phyloP scores from a whole-genome alignment of 306 rosid species.

The Inga leiocalycina region DNA sequence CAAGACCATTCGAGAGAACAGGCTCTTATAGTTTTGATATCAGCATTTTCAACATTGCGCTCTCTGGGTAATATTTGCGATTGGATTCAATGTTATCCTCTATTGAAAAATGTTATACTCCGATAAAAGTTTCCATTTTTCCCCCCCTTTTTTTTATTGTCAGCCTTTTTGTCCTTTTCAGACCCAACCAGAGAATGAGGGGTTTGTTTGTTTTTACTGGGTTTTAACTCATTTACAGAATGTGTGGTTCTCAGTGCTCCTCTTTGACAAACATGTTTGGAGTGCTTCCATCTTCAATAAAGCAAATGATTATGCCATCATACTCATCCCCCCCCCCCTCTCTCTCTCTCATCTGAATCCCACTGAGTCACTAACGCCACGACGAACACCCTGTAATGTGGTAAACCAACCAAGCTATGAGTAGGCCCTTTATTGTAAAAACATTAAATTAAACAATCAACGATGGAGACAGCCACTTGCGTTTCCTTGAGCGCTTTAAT shows the following conservation, averaged over 20 bases:
- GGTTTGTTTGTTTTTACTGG: neutral
- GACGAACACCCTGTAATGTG: constrained; percentile 39
- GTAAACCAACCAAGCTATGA: constrained; percentile 36
- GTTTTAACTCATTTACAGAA: constrained; percentile 6
- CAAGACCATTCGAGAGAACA: too few species aligned
- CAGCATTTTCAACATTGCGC: too few species aligned
- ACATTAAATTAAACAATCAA: neutral
- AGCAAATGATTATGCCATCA: constrained; percentile 37
- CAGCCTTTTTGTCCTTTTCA: too few species aligned
- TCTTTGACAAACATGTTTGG: constrained; percentile 22
- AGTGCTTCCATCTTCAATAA: constrained; percentile 27
- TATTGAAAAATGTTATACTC: too few species aligned
- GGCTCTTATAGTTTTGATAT: too few species aligned
- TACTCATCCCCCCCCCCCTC: constrained; percentile 7
- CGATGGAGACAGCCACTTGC: constrained; percentile 11
- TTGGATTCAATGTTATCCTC: too few species aligned
- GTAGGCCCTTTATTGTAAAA: constrained; percentile 12
- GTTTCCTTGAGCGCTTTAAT: too few species aligned
- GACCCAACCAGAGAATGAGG: neutral
- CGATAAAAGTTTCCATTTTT: too few species aligned
- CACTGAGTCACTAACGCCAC: neutral
- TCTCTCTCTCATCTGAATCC: constrained; percentile 23
- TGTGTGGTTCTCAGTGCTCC: constrained; percentile 15
- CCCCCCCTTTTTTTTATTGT: too few species aligned
- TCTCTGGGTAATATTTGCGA: too few species aligned